Evolutionary conservation across 2,329 filamentous ascomycete species (phyloP).

Genomic region (Emericellopsis atlantica): DNA sequence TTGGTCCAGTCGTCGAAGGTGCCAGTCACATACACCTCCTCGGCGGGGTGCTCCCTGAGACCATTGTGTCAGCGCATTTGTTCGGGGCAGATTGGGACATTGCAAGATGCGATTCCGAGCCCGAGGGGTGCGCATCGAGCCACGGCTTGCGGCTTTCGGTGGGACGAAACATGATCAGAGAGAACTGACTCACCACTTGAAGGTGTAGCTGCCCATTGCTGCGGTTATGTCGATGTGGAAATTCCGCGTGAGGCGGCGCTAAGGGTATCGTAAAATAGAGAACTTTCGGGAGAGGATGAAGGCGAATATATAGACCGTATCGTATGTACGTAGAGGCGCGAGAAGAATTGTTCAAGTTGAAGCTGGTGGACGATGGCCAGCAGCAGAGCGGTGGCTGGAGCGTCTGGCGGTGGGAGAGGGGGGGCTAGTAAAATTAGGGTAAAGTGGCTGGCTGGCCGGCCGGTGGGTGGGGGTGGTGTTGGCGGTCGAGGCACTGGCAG

Average conservation of each 20-base stretch:
- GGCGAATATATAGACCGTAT: neutral
- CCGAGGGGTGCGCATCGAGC: neutral
- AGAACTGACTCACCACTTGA: constrained; percentile 48
- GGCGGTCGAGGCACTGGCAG: too few relatives aligned
- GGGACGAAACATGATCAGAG: constrained; percentile 3
- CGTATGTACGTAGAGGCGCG: too few relatives aligned
- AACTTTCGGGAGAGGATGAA: neutral
- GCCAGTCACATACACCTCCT: constrained; percentile 88
- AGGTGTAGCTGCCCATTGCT: constrained; percentile 55
- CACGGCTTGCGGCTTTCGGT: neutral
- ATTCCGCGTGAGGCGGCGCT: neutral
- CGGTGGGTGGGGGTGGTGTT: too few relatives aligned
- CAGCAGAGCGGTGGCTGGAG: too few relatives aligned
- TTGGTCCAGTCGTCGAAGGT: constrained; percentile 93
- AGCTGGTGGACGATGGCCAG: too few relatives aligned
- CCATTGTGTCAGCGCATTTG: constrained; percentile 5
- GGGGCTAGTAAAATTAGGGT: too few relatives aligned
- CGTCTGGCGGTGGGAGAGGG: too few relatives aligned
- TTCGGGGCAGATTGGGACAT: constrained; percentile 9
- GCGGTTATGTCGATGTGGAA: neutral
- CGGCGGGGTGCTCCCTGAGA: constrained; percentile 66
- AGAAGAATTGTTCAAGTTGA: too few relatives aligned
- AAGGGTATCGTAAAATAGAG: neutral
- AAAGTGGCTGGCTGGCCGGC: too few relatives aligned
- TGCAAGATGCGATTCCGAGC: neutral